Conservation (phyloP, 192 early-diverging fungal species). For the Podila minutissima region DNA sequence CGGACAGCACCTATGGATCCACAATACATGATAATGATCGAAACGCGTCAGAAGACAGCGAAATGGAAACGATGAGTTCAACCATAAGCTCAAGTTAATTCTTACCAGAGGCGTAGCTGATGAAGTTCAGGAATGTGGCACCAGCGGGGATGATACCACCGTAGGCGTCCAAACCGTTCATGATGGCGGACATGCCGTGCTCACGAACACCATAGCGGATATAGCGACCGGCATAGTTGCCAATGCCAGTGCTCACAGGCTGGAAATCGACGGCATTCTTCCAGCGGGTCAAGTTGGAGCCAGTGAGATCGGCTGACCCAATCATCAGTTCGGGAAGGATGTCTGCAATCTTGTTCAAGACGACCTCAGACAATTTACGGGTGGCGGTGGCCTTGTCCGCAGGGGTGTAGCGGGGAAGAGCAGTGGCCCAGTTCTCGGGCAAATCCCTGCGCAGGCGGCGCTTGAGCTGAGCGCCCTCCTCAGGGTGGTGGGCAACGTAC, state of each 20-base stretch:
- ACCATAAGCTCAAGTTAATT: neutral
- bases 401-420: constrained; percentile 86
- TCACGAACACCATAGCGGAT: constrained; percentile 97
- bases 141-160: constrained; percentile 88
- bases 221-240: constrained; percentile 88
- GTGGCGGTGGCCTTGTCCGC: constrained; percentile 84
- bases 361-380: constrained; percentile 87
- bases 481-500: constrained; percentile 77
- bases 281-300: constrained; percentile 96
- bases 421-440: constrained; percentile 75
- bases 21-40: constrained; percentile 57
- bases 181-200: constrained; percentile 94
- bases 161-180: constrained; percentile 92
- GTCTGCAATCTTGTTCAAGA: constrained; percentile 84
- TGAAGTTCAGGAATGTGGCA: constrained; percentile 94
- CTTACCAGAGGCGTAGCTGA: constrained; percentile 63
- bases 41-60: neutral
- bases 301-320: constrained; percentile 97
- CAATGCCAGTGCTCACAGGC: constrained; percentile 73
- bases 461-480: constrained; percentile 74
- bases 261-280: constrained; percentile 97
- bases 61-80: neutral
- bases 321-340: constrained; percentile 87
- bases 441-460: constrained; percentile 80
- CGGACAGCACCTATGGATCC: constrained; percentile 84